phyloP scores from a whole-genome alignment of 1,284 basidiomycete species.

The Golubevia sp. region DNA sequence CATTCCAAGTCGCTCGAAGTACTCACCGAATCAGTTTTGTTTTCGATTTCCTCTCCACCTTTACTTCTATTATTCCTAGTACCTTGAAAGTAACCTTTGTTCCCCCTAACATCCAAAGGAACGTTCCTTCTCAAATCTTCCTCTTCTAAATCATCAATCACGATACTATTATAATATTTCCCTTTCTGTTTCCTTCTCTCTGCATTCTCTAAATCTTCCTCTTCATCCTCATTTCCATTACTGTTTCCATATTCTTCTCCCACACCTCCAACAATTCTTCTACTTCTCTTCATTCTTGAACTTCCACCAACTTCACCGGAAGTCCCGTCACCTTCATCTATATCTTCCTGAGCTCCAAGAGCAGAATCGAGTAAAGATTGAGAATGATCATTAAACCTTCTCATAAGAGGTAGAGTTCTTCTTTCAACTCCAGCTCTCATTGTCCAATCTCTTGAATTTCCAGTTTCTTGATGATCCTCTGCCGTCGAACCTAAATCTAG shows the following conservation, averaged over 20 bases:
- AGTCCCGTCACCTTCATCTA: slow-evolving; percentile 1
- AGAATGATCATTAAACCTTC: slow-evolving; percentile 56
- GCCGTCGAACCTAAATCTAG: slow-evolving; percentile 51
- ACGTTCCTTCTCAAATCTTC: slow-evolving; percentile 12
- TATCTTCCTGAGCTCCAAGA: slow-evolving; percentile 38
- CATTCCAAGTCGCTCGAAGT: too few species aligned
- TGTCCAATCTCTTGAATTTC: slow-evolving; percentile 56
- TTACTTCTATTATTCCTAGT: neutral
- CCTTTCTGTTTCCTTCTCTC: neutral
- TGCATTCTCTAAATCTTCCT: slow-evolving; percentile 21
- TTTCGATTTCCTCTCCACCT: neutral
- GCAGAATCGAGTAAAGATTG: slow-evolving; percentile 46
- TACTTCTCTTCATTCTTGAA: slow-evolving; percentile 6
- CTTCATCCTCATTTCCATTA: slow-evolving; percentile 7
- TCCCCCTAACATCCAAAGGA: slow-evolving; percentile 34
- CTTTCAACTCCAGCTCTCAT: slow-evolving; percentile 52
- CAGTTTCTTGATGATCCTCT: slow-evolving; percentile 53
- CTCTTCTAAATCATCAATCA: slow-evolving; percentile 51
- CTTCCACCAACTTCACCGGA: slow-evolving; percentile 10
- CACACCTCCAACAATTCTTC: slow-evolving; percentile 43
- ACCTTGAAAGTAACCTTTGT: slow-evolving; percentile 23
- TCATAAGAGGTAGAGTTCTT: slow-evolving; percentile 44
- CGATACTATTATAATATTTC: slow-evolving; percentile 45
- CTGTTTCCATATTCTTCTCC: slow-evolving; percentile 39
- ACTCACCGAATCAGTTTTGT: neutral